Conservation (phyloP, 306 rosid genomes). For the Prunus dulcis region DNA sequence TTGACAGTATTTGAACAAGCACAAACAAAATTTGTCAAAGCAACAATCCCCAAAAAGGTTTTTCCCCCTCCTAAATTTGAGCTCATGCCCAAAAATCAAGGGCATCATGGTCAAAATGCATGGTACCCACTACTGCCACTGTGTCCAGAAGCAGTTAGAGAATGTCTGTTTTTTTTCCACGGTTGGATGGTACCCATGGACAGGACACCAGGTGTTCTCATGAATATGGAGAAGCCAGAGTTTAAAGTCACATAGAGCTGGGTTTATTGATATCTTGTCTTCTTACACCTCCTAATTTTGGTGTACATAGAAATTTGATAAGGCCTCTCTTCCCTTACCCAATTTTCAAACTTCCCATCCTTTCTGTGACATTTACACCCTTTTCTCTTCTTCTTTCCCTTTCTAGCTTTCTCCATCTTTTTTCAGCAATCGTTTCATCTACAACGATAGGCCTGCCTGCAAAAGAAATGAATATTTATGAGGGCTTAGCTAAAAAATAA, state of each 20-base stretch:
- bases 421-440: slow-evolving; percentile 12
- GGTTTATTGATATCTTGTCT: background rate
- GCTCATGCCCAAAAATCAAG: background rate
- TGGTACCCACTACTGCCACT: background rate
- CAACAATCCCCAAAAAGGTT: background rate
- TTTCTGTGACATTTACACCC: background rate
- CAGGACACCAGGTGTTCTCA: background rate
- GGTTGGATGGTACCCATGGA: background rate
- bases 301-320: background rate
- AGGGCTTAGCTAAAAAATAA: background rate
- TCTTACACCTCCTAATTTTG: background rate
- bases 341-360: background rate
- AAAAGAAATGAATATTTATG: background rate
- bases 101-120: background rate
- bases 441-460: slow-evolving; percentile 19
- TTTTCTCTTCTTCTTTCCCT: slow-evolving; percentile 9
- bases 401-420: slow-evolving; percentile 23
- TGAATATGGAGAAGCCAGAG: background rate
- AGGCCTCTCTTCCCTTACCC: background rate
- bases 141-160: background rate
- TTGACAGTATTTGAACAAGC: background rate
- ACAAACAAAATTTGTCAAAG: background rate
- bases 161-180: background rate
- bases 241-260: too few species aligned
- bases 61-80: background rate